These are phyloP conservation scores for Cercospora canescens DNA, from an alignment of 2,329 filamentous ascomycete species.

Conservation along the genomic window DNA sequence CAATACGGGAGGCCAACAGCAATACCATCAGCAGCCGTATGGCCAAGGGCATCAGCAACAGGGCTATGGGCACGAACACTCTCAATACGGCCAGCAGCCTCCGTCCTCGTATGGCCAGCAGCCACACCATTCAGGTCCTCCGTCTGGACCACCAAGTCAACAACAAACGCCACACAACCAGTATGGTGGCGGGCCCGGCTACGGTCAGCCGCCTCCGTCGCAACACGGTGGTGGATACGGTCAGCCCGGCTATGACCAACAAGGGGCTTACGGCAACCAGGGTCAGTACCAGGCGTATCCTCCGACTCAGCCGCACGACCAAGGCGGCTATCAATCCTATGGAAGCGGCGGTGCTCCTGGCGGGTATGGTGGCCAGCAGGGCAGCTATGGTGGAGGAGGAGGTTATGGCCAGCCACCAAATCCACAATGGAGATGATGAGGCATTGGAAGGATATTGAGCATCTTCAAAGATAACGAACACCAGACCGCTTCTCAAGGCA, in stretches of 20 bases:
- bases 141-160: conserved; percentile 16
- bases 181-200: conserved; percentile 19
- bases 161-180: conserved; percentile 22
- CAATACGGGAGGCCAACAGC: conserved; percentile 23
- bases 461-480: neutral
- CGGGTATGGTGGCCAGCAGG: conserved; percentile 22
- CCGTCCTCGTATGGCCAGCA: conserved; percentile 23
- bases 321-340: conserved; percentile 25
- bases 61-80: conserved; percentile 24
- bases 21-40: conserved; percentile 18
- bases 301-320: conserved; percentile 21
- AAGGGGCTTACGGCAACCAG: conserved; percentile 11
- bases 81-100: conserved; percentile 27
- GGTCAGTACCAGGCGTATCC: conserved; percentile 22
- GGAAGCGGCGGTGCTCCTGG: conserved; percentile 13
- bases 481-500: neutral
- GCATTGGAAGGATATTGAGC: neutral
- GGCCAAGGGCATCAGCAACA: conserved; percentile 24
- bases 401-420: conserved; percentile 28
- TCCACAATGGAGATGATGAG: conserved; percentile 30
- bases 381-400: conserved; percentile 26
- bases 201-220: conserved; percentile 15
- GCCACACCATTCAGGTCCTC: conserved; percentile 9
- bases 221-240: conserved; percentile 13
- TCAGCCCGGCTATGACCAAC: conserved; percentile 20